Base-by-base conservation (phyloP, 2,329 filamentous ascomycete species). In the Penicillium sp. region DNA sequence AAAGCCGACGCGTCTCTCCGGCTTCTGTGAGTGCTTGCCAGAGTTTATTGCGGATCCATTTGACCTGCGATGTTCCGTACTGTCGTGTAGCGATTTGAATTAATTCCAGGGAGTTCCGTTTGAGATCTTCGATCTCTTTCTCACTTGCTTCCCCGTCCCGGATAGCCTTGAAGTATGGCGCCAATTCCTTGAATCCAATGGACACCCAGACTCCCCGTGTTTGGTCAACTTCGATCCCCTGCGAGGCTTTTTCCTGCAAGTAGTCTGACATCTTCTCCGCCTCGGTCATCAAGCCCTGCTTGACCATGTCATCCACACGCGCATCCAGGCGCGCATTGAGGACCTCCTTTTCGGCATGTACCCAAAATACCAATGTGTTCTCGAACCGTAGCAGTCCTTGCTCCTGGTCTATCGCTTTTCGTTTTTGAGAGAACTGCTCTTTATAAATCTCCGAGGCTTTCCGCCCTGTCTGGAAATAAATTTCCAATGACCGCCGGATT, bases 121-220 rank as follows among this genome's bases (percentile, higher is more conserved):
- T 86, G 15, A 92, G 72, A 19, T 78, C 78, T 21, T 83, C 79
- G 1, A 89, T 74, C 4, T 83, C 78, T 42, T 58, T 25, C 56
- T 68, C 44, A 54, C 52, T 68, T 52, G 41, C 62, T 49, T 29
- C 66, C 60, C 53, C 65, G 25, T 53, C 64, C 66, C 57, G 73
- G 60, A 63, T 75, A 66, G 83, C 82, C 2, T 77, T 67, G 25
- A 93, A 77, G 68, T 92, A 96, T 0, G 85, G 81, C 57, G 89
- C 83, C 70, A 97, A 89, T 70, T 99, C 91, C 72, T 96, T 97
- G 76, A 92, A 97, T 1, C 94, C 94, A 61, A 99, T 99, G 1
- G 93, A 94, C 53, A 96, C 89, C 92, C 93, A 99, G 43, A 99
- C 96, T 0, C 94, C 96, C 53, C 87, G 86, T 1, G 85, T 89